A percentile compares a stretch with the other conserved stretches of the same genome.
phyloP scores from a whole-genome alignment of 495 filamentous ascomycete species.

The Xeromyces bisporus region DNA sequence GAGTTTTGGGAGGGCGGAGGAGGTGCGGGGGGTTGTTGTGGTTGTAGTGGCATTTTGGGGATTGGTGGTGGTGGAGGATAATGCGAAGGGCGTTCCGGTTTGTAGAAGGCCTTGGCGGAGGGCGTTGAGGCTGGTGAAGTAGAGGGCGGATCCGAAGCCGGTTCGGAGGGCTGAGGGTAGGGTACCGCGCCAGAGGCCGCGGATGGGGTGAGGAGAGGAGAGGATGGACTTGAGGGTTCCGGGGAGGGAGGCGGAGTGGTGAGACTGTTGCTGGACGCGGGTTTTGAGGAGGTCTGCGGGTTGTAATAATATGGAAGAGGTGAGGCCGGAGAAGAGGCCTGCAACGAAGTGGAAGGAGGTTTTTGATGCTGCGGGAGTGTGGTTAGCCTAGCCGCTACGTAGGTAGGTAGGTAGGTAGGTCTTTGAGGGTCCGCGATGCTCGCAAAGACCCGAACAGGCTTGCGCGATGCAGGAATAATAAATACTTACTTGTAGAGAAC shows the following conservation, averaged over 20 bases:
- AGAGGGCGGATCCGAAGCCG: constrained; percentile 80
- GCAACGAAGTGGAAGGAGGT: constrained; percentile 70
- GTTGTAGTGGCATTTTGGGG: constrained; percentile 4
- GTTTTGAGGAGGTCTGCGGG: constrained; percentile 94
- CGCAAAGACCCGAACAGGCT: too few relatives aligned
- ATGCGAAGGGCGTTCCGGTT: constrained; percentile 9
- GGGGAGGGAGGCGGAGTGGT: constrained; percentile 43
- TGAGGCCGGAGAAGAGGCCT: constrained; percentile 71
- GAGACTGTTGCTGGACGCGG: constrained; percentile 56
- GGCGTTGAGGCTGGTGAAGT: constrained; percentile 78
- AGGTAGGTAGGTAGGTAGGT: too few relatives aligned
- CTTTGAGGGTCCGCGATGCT: too few relatives aligned
- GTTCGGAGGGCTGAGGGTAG: constrained; percentile 83
- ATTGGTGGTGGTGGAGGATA: too few relatives aligned
- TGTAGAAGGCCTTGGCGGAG: constrained; percentile 55
- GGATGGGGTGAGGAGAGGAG: constrained; percentile 41
- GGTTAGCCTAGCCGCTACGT: too few relatives aligned
- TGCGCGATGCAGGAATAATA: neutral
- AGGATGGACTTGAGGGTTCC: constrained; percentile 54
- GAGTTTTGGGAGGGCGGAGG: constrained; percentile 68
- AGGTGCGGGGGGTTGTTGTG: constrained; percentile 22
- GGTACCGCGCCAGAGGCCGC: constrained; percentile 86
- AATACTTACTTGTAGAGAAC: neutral
- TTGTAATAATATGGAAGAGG: constrained; percentile 79
- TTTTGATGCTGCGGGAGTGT: too few relatives aligned